Evolutionary conservation across 305 asterid genomes (phyloP), one percentile per base, ranked within the genome.

Genomic region (Fraxinus nigra): DNA sequence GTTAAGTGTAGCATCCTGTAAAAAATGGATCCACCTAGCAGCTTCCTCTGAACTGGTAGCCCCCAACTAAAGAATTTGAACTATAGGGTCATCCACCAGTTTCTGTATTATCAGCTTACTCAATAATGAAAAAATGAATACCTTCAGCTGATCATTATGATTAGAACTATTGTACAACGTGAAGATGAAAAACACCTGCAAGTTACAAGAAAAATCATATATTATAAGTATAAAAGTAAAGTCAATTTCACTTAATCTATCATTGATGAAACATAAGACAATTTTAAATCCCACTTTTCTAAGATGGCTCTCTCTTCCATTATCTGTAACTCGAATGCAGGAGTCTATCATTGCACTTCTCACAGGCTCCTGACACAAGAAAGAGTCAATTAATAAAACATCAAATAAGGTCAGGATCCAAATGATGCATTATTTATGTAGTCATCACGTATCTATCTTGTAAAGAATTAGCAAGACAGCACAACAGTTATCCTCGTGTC

Each of bases 41-140:
- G 98, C 98, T 82, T 93, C 97, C 89, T 95, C 99, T 8, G 99
- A 92, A 89, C 97, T 93, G 46, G 86, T 90, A 34, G 98, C 92
- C 72, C 97, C 99, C 5, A 95, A 89, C 99, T 95, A 80, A 69
- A 74, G 84, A 84, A 82, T 72, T 70, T 73, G 73, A 88, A 63
- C 74, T 63, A 22, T 56, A 67, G 46, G 70, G 30, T 76, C 80
- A 78, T 79, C 72, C 46, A 40, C 72, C 5, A 63, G n/a, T 22
- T 63, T 14, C 34, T 8, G 24, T 61, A 78, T 43, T 48, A 35
- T 70, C 32, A 61, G 11, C 74, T 51, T 67, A 9, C 10, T 63
- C 32, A 81, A 74, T 20, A 7, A 54, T 83, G 63, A 72, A 54
- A 46, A 78, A 79, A 20, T 34, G 8, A 81, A 13, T 84, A 93